Evolutionary conservation across 1,284 basidiomycete genomes (phyloP).

Genomic region (Austropuccinia psidii): DNA sequence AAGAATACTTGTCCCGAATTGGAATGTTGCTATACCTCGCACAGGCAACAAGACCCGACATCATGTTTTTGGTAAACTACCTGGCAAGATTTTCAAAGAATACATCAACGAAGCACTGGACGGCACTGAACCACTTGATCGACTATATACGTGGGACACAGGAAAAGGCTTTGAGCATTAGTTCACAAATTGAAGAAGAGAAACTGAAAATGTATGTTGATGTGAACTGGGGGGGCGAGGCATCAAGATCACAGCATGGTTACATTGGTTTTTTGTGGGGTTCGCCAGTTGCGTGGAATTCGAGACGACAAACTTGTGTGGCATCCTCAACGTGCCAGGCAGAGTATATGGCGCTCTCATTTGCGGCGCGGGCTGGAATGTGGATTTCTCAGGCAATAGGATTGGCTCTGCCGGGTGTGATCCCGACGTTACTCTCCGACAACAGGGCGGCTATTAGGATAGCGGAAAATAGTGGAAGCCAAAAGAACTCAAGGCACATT

Average conservation of each 20-base stretch:
- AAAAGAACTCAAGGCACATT: not conserved
- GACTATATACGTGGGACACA: not conserved
- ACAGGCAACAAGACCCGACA: not conserved
- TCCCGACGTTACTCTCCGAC: not conserved
- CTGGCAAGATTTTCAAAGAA: not conserved
- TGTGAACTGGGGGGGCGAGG: not conserved
- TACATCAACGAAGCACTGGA: not conserved
- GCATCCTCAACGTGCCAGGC: not conserved
- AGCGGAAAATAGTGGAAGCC: not conserved
- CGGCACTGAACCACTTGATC: not conserved
- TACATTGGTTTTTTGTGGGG: not conserved
- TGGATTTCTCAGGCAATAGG: not conserved
- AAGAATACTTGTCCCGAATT: not conserved
- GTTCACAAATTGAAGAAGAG: not conserved
- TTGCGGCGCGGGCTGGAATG: not conserved
- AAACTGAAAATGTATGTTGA: not conserved
- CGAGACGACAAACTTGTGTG: not conserved
- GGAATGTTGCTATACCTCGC: not conserved
- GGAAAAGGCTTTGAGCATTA: not conserved
- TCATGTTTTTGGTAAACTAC: not conserved
- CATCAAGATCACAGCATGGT: not conserved
- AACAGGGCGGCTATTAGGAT: not conserved
- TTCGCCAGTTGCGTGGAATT: not conserved
- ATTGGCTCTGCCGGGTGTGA: too few species aligned
- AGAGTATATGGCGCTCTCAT: conserved; percentile 14